Base-by-base conservation (phyloP, 441 rosid genomes). In the Brassica hybrid region DNA sequence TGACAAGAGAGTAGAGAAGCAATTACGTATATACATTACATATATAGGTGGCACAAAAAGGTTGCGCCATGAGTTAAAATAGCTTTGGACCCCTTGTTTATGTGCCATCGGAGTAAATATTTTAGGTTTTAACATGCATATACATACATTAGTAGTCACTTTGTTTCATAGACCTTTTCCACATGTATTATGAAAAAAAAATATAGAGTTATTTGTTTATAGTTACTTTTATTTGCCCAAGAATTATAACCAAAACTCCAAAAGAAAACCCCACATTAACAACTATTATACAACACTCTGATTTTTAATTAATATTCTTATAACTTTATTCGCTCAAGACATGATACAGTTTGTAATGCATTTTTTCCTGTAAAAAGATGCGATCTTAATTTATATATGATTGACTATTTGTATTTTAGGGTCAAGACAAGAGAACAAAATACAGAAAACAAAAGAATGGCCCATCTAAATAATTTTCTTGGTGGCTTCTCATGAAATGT, bases 341-440 rank as follows among this genome's bases (percentile, higher is more conserved):
- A 57, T 56, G 12, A 56, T 57, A 57, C n/a, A 57, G 19, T 10
- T 58, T 58, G 14, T 21, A 58, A 58, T 58, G 21, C 32, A 5
- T 58, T 21, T 18, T 30, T 21, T 57, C n/a, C 32, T 58, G 62
- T 23, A 58, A 58, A 19, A 58, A 59, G 32, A 59, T 4, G 8
- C 17, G 8, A 59, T 59, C 34, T 23, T 10, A 18, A 18, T 18
- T 21, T 59, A 59, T 21, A 23, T 59, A 21, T 12, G 30, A 21
- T 2, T 13, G 32, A 21, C 30, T 58, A 58, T 58, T 23, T 59
- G 64, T 59, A 21, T 58, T 21, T 21, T 10, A 58, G 63, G 63
- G 63, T 21, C 7, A 58, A 58, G 63, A 21, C 63, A 59, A 59
- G 64, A 59, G 64, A 58, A 58, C 62, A 58, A 6, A 11, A 23